phyloP scores from a whole-genome alignment of 2,329 filamentous ascomycete species.

The Cladosporium sp. region DNA sequence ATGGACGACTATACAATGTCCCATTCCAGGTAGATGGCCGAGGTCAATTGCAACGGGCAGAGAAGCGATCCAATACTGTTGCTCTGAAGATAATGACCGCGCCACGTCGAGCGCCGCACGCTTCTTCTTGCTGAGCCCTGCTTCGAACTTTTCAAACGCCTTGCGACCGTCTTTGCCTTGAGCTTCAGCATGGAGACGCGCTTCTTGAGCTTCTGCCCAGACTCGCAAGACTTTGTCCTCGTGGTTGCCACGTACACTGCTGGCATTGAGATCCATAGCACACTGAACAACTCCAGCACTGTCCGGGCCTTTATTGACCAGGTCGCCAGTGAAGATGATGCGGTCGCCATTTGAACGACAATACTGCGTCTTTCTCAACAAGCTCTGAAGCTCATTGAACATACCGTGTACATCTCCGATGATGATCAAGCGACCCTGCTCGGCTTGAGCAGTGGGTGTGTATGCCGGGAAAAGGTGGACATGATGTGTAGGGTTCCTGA shows the following conservation, averaged over 20 bases:
- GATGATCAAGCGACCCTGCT: background rate
- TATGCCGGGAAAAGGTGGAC: background rate
- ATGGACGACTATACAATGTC: constrained; percentile 2
- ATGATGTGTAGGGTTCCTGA: constrained; percentile 2
- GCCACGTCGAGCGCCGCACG: background rate
- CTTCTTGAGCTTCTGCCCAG: constrained; percentile 1
- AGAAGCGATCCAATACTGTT: background rate
- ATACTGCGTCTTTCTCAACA: background rate
- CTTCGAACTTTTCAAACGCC: background rate
- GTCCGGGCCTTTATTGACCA: constrained; percentile 7
- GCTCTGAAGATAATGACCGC: background rate
- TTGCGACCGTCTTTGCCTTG: constrained; percentile 4
- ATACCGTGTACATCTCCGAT: constrained; percentile 10
- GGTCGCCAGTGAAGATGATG: constrained; percentile 4
- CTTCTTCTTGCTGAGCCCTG: background rate
- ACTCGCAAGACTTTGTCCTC: constrained; percentile 10
- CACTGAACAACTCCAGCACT: constrained; percentile 4
- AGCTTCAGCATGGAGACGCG: background rate
- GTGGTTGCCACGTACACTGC: constrained; percentile 10
- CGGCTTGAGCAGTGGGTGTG: background rate
- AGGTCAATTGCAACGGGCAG: background rate
- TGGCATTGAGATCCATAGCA: constrained; percentile 8
- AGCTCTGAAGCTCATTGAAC: background rate
- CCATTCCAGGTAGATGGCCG: background rate
- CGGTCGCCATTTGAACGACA: background rate